Conservation (phyloP, 257 asterid species). For the Gynochthodes officinalis region DNA sequence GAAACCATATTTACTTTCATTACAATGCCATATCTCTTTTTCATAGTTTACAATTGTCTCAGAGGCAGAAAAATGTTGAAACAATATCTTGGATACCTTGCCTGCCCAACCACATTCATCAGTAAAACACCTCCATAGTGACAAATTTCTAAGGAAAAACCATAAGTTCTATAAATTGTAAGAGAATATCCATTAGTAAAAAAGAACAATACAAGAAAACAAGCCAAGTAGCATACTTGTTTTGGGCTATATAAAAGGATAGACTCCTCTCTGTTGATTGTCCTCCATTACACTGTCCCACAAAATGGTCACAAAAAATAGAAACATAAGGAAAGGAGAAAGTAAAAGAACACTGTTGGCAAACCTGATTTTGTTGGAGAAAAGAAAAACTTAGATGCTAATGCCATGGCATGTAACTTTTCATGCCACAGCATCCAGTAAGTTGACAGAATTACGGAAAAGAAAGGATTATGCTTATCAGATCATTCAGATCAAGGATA, state of each 20-base stretch:
- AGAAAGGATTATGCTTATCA: too few relatives aligned
- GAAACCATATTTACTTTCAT: neutral
- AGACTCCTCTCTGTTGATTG: constrained; percentile 18
- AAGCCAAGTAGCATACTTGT: constrained; percentile 9
- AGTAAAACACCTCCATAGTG: constrained; percentile 24
- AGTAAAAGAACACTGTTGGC: neutral
- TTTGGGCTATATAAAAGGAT: constrained; percentile 19
- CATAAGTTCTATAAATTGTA: neutral
- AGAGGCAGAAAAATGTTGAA: neutral
- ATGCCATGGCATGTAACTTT: too few relatives aligned
- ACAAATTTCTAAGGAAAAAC: constrained; percentile 6
- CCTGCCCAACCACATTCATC: constrained; percentile 25
- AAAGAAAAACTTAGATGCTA: too few relatives aligned
- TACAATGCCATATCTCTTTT: neutral
- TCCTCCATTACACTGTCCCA: constrained; percentile 22
- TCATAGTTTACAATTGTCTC: neutral
- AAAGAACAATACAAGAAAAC: neutral
- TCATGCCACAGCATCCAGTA: too few relatives aligned
- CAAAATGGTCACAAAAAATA: neutral
- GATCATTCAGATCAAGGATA: too few relatives aligned
- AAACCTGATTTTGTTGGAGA: too few relatives aligned
- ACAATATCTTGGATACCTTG: constrained; percentile 18
- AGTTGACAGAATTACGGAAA: too few relatives aligned
- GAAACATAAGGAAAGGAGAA: neutral
- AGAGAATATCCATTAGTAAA: neutral